Conservation (phyloP, 169 alveolate species). For the Babesia gibsoni region DNA sequence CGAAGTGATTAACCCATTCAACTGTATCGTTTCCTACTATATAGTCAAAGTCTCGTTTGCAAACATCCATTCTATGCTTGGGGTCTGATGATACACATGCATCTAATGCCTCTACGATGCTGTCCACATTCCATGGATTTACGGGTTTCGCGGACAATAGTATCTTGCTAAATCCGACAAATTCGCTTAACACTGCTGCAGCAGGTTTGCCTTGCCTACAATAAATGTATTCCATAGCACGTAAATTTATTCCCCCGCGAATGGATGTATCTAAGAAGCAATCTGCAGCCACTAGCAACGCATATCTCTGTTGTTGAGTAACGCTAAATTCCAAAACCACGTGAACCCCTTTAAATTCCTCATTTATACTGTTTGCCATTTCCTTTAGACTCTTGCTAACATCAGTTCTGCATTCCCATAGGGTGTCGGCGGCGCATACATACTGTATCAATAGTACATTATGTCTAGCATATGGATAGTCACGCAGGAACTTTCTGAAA, state of each 20-base stretch:
- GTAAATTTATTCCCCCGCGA: conserved; percentile 78
- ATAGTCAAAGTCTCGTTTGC: conserved; percentile 56
- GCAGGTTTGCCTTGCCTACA: conserved; percentile 61
- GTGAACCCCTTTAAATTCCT: conserved; percentile 28
- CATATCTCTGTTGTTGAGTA: conserved; percentile 62
- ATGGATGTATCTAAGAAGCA: conserved; percentile 77
- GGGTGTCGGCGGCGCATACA: conserved; percentile 65
- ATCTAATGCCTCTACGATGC: conserved; percentile 73
- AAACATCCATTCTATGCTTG: conserved; percentile 22
- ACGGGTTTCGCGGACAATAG: conserved; percentile 72
- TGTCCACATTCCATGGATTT: conserved; percentile 79
- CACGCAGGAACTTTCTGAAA: conserved; percentile 63
- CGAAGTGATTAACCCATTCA: conserved; percentile 65
- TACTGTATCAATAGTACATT: conserved; percentile 72
- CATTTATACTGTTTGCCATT: conserved; percentile 31
- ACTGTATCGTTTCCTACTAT: conserved; percentile 42
- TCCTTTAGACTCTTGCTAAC: background rate
- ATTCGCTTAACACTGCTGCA: conserved; percentile 72
- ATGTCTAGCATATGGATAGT: conserved; percentile 60
- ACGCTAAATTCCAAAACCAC: conserved; percentile 35
- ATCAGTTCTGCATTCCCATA: conserved; percentile 47
- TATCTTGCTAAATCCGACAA: conserved; percentile 77
- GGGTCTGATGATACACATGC: conserved; percentile 43
- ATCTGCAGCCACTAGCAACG: conserved; percentile 74
- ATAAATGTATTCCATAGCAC: conserved; percentile 73